A percentile compares a stretch with the other conserved stretches of the same genome.
phyloP scores from a whole-genome alignment of 108 stramenopile genomes.

The Nitzschia inconspicua region DNA sequence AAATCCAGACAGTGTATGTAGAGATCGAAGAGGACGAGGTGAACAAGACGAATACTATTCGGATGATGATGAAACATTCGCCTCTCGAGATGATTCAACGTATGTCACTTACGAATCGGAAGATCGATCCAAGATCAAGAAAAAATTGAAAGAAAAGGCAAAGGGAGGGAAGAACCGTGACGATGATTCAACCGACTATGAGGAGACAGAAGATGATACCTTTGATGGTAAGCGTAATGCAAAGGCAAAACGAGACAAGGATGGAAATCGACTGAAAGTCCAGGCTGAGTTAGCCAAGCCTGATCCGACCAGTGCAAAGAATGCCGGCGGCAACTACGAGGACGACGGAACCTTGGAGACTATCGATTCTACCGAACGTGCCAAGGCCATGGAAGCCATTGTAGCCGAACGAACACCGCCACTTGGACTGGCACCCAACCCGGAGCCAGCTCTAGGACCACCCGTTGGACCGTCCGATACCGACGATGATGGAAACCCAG shows the following conservation, averaged over 20 bases:
- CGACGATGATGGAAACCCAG: constrained; percentile 42
- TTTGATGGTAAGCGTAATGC: constrained; percentile 13
- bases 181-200: constrained; percentile 13
- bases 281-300: constrained; percentile 9
- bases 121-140: constrained; percentile 16
- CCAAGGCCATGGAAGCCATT: constrained; percentile 16
- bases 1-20: constrained; percentile 55
- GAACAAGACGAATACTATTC: constrained; percentile 62
- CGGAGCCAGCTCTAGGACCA: constrained; percentile 16
- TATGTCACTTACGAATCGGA: constrained; percentile 71
- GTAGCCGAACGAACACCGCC: constrained; percentile 21
- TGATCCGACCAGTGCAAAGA: constrained; percentile 11
- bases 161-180: constrained; percentile 6
- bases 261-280: constrained; percentile 9
- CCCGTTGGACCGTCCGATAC: constrained; percentile 13
- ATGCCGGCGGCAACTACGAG: constrained; percentile 37
- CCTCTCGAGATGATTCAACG: constrained; percentile 58
- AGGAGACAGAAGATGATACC: constrained; percentile 36
- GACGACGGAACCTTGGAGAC: constrained; percentile 65
- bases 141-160: constrained; percentile 27
- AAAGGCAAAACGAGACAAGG: constrained; percentile 14
- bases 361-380: constrained; percentile 34
- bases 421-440: constrained; percentile 35
- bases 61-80: constrained; percentile 52
- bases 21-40: constrained; percentile 48